Evolutionary conservation across 164 flowering plant genomes (phyloP).

Genomic region (Warburgia ugandensis): DNA sequence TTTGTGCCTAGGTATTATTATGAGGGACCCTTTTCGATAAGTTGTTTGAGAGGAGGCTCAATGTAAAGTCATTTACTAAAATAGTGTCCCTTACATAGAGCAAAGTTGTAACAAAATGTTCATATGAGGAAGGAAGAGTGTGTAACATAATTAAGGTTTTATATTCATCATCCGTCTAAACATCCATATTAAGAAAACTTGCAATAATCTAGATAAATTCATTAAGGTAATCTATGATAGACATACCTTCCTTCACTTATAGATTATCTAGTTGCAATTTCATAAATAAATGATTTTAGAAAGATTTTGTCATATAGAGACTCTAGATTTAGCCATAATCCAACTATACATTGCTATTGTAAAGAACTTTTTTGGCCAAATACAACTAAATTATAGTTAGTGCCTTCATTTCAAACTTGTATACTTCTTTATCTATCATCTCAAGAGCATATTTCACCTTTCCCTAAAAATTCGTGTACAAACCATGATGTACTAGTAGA

Average conservation of each 20-base stretch:
- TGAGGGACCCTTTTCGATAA: not conserved
- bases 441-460: too few relatives aligned
- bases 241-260: not conserved
- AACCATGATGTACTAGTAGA: too few relatives aligned
- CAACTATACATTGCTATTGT: too few relatives aligned
- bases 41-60: not conserved
- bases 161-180: not conserved
- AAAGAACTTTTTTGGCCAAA: too few relatives aligned
- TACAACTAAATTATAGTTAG: too few relatives aligned
- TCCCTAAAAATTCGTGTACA: too few relatives aligned
- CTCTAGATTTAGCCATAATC: not conserved
- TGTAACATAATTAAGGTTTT: not conserved
- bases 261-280: not conserved
- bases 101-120: not conserved
- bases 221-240: not conserved
- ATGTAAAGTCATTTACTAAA: not conserved
- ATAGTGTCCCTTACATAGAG: not conserved
- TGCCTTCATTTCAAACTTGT: too few relatives aligned
- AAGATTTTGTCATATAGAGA: slow-evolving; percentile 1
- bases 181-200: not conserved
- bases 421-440: too few relatives aligned
- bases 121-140: not conserved
- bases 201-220: not conserved
- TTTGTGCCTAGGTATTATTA: not conserved
- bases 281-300: not conserved